Conservation (phyloP, 331 rosid species). For the Prunus yedoensis region DNA sequence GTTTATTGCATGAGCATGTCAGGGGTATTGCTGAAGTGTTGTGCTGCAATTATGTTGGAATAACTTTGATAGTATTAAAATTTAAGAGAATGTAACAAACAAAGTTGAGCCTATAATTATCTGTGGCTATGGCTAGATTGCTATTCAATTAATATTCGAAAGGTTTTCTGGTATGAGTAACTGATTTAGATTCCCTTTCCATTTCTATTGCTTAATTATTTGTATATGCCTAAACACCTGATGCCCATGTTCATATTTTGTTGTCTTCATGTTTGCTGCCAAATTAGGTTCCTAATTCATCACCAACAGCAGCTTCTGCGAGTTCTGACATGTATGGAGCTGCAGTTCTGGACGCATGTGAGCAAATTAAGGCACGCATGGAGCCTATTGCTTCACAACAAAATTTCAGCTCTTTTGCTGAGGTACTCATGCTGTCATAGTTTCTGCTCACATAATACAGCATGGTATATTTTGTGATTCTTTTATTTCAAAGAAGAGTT, state of each 20-base stretch:
- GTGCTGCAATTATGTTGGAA: background rate
- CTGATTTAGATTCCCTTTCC: background rate
- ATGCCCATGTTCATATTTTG: slow-evolving; percentile 16
- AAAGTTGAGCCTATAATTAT: background rate
- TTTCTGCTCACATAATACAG: background rate
- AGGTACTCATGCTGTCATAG: slow-evolving; percentile 50
- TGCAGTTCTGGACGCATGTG: slow-evolving; percentile 96
- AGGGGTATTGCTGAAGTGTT: background rate
- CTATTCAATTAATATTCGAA: background rate
- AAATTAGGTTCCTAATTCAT: slow-evolving; percentile 82
- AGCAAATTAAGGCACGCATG: slow-evolving; percentile 81
- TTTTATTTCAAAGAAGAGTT: background rate
- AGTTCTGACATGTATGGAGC: slow-evolving; percentile 97
- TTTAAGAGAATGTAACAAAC: background rate
- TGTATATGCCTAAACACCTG: slow-evolving; percentile 13
- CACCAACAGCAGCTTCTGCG: slow-evolving; percentile 97
- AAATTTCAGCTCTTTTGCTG: slow-evolving; percentile 66
- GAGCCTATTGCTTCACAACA: slow-evolving; percentile 67
- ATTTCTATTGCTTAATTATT: background rate
- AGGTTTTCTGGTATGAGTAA: background rate
- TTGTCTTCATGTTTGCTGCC: slow-evolving; percentile 23
- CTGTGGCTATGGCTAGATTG: background rate
- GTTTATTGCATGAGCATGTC: background rate
- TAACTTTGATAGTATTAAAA: background rate
- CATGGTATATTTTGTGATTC: background rate